Percentiles rank a stretch among this genome's conserved stretches.
Evolutionary conservation across 495 filamentous ascomycete genomes (phyloP).

Genomic region (Collariella sp.): DNA sequence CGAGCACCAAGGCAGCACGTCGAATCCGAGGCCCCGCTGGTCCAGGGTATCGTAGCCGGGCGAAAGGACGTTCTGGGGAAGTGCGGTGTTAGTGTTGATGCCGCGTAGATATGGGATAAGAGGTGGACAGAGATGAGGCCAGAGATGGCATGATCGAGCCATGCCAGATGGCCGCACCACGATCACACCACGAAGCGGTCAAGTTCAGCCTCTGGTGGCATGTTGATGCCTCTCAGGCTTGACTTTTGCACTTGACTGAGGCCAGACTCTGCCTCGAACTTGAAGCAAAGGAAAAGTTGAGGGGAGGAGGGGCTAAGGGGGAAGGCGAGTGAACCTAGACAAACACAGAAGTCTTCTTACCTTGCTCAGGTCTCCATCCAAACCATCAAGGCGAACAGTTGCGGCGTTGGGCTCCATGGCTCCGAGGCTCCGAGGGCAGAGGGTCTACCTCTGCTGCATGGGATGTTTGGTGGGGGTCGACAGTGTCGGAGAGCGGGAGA

Average conservation of each 20-base stretch:
- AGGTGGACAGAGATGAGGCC: neutral
- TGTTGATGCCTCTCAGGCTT: no score
- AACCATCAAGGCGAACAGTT: neutral
- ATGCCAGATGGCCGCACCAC: no score
- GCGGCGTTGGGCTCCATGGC: neutral
- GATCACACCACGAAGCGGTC: no score
- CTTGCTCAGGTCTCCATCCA: neutral
- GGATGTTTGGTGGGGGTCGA: neutral
- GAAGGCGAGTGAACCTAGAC: neutral
- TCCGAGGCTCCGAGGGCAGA: neutral
- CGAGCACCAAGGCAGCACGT: constrained; percentile 5
- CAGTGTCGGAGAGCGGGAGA: neutral
- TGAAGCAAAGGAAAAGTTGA: neutral
- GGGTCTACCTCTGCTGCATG: no score
- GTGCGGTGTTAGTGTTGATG: neutral
- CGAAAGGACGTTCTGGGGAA: neutral
- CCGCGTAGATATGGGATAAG: neutral
- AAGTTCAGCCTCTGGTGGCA: no score
- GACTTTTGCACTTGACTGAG: no score
- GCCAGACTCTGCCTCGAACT: neutral
- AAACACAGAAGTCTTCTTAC: neutral
- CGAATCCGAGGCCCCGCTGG: neutral
- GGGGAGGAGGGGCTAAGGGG: neutral
- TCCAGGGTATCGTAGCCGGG: neutral
- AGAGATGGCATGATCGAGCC: neutral